Base-by-base conservation (phyloP, 2,329 filamentous ascomycete species). In the Pyrenophora graminea region DNA sequence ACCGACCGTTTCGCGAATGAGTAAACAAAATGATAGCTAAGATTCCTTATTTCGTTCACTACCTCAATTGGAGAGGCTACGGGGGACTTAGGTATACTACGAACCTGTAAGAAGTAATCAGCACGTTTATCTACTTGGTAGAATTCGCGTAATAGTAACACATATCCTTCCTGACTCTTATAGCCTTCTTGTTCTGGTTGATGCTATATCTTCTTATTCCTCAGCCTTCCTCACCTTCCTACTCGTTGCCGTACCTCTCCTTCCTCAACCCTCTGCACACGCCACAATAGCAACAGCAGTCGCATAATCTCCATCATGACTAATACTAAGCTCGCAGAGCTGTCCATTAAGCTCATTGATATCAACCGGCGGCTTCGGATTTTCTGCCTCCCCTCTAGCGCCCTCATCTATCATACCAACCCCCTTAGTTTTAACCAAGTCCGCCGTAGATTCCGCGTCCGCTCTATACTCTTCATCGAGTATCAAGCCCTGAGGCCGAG, bases 301-400 rank as follows among this genome's bases (percentile, higher is more conserved):
- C 8, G 91, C 91, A 74, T 91, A 96, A 6, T 90, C 87, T 2
- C 84, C 86, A 71, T 97, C 92, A 70, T 97, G 92, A 64, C 88
- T 94, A 62, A 97, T 95, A 53, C 88, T 93, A 38, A 96, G 69
- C 64, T 83, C 79, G 12, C 86, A 90, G 42, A 84, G 77, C 58
- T 85, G 81, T 1, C 70, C 71, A 6, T 71, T 61, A 10, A 69
- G 39, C 6, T 52, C 45, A 31, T 56, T 42, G 7, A 63, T 30
- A 46, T 60, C 30, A 19, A 32, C 6, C 6, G 13, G 13, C 25
- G 18, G 21, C 15, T 25, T 17, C 19, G 23, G 23, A 19, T 18
- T 17, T 13, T 21, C 33, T 34, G 31, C 33, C 17, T 38, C 27
- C 23, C 6, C 23, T 39, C n/a, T 49, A 32, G 62, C 55, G 1